Conservation (phyloP, 257 asterid species). For the Rehmannia glutinosa region DNA sequence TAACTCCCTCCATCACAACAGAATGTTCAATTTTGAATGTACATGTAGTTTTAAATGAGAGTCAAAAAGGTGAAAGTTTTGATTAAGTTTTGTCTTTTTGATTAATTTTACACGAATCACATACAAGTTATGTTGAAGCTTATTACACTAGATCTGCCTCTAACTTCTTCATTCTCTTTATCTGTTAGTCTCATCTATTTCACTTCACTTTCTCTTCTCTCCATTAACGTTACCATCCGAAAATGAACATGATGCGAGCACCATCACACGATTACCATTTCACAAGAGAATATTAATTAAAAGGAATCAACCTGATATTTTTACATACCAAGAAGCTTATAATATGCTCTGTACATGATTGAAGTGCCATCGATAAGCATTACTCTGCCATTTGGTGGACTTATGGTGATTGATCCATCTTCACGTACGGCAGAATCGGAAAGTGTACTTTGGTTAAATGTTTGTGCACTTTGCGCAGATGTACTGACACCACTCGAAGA, state of each 20-base stretch:
- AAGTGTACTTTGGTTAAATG: constrained; percentile 18
- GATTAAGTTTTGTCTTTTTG: too few relatives aligned
- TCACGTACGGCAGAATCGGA: constrained; percentile 30
- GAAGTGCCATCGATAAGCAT: constrained; percentile 97
- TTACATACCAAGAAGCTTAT: constrained; percentile 79
- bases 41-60: too few relatives aligned
- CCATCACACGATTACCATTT: too few relatives aligned
- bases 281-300: not conserved
- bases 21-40: too few relatives aligned
- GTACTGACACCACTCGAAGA: constrained; percentile 25
- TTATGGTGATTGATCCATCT: constrained; percentile 29
- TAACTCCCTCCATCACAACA: too few relatives aligned
- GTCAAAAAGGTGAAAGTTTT: too few relatives aligned
- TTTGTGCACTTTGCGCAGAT: constrained; percentile 36
- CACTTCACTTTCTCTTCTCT: not conserved
- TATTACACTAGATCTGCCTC: not conserved
- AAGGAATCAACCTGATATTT: not conserved
- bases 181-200: not conserved
- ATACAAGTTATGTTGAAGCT: not conserved
- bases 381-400: constrained; percentile 64
- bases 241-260: too few relatives aligned
- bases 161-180: not conserved
- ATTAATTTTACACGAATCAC: not conserved
- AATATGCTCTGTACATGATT: constrained; percentile 83
- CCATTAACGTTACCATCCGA: not conserved